Percentiles rank a stretch among this genome's conserved stretches.
Conservation (phyloP, 1,139 yeast genomes). For the Blastobotrys persicus region DNA sequence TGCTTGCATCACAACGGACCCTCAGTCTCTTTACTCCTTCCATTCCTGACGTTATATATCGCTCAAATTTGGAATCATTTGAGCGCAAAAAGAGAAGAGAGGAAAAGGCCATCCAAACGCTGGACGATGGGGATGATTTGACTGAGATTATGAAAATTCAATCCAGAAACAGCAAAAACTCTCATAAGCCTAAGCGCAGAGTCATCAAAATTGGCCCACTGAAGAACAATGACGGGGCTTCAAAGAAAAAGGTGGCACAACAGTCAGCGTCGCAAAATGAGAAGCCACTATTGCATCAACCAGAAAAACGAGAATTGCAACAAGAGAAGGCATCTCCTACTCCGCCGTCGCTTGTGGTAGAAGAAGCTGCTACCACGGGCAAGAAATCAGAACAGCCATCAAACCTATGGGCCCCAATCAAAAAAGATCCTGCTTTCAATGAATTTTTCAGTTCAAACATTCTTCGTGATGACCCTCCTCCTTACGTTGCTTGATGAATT, state of each 20-base stretch:
- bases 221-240: neutral
- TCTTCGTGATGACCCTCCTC: conserved; percentile 20
- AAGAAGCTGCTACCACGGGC: neutral
- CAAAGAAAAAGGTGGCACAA: too few relatives aligned
- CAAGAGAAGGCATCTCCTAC: neutral
- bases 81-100: conserved; percentile 22
- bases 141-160: conserved; percentile 33
- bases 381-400: neutral
- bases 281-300: too few relatives aligned
- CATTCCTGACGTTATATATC: conserved; percentile 54
- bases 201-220: conserved; percentile 29
- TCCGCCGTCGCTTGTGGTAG: neutral
- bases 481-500: conserved; percentile 22
- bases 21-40: conserved; percentile 63
- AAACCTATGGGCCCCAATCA: neutral
- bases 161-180: conserved; percentile 27
- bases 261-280: too few relatives aligned
- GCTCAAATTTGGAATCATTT: conserved; percentile 41
- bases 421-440: conserved; percentile 11
- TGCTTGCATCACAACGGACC: conserved; percentile 77
- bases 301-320: too few relatives aligned
- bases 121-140: conserved; percentile 28
- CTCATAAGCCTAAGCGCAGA: conserved; percentile 34
- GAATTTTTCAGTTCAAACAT: conserved; percentile 22
- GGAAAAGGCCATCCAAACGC: conserved; percentile 18